Conservation (phyloP, 495 filamentous ascomycete genomes). For the Barbatosphaeria neglecta region DNA sequence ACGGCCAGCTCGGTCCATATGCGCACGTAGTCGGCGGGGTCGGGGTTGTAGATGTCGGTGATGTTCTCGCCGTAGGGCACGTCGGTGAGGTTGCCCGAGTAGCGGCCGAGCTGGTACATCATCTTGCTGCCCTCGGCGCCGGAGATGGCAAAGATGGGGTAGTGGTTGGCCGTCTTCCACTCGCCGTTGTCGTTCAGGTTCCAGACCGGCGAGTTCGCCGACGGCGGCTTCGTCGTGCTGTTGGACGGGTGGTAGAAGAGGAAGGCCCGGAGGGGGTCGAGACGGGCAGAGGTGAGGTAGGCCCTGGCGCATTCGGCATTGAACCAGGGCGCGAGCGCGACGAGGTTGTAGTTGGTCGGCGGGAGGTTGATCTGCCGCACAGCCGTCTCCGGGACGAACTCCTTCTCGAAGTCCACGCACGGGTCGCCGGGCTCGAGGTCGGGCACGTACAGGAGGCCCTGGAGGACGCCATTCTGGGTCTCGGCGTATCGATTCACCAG, state of each 20-base stretch:
- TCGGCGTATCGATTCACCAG: conserved; percentile 51
- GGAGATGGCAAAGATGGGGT: conserved; percentile 77
- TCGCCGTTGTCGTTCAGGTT: conserved; percentile 45
- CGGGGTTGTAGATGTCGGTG: conserved; percentile 46
- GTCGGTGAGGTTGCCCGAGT: conserved; percentile 57
- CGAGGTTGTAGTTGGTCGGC: conserved; percentile 46
- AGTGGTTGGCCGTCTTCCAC: conserved; percentile 55
- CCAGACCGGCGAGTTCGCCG: conserved; percentile 49
- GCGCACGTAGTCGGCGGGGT: conserved; percentile 46
- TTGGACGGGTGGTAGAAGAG: conserved; percentile 63
- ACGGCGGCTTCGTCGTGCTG: conserved; percentile 47
- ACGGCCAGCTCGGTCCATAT: conserved; percentile 36
- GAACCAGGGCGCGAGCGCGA: conserved; percentile 87
- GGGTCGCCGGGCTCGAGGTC: conserved; percentile 40
- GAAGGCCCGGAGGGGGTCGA: conserved; percentile 49
- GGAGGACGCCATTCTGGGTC: conserved; percentile 39
- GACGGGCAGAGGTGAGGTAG: conserved; percentile 52
- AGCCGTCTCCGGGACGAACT: conserved; percentile 59
- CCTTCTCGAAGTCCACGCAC: conserved; percentile 47
- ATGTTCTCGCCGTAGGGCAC: conserved; percentile 48
- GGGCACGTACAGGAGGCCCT: conserved; percentile 77
- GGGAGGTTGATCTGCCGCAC: conserved; percentile 61
- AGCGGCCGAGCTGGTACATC: conserved; percentile 60
- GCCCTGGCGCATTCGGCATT: conserved; percentile 52
- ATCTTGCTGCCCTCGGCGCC: conserved; percentile 50